Percentiles rank a stretch among this genome's conserved stretches.
Evolutionary conservation across 495 filamentous ascomycete species (phyloP).

Genomic region (Durotheca rogersii): DNA sequence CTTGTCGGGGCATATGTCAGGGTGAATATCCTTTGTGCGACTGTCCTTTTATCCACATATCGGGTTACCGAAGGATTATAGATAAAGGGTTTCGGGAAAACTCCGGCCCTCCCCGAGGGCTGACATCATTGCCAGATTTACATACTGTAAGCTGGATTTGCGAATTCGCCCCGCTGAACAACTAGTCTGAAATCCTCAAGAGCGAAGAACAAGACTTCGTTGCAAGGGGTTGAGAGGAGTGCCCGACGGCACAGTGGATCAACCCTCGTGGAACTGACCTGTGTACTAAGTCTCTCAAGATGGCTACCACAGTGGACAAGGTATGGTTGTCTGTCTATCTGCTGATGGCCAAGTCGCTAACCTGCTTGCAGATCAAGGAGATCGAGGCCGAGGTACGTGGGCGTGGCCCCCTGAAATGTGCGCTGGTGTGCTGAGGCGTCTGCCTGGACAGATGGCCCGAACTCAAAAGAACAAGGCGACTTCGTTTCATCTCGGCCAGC

Average conservation of each 20-base stretch:
- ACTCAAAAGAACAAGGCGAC: slow-evolving; percentile 99
- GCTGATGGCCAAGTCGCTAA: slow-evolving; percentile 13
- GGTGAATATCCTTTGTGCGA: background rate
- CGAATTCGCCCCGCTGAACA: slow-evolving; percentile 34
- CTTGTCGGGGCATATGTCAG: too few relatives aligned
- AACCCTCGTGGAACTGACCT: background rate
- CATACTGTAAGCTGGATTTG: slow-evolving; percentile 30
- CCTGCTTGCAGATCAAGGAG: slow-evolving; percentile 78
- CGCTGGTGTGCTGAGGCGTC: slow-evolving; percentile 22
- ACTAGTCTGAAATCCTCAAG: slow-evolving; percentile 9
- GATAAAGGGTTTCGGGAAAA: slow-evolving; percentile 17
- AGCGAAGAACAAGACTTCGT: slow-evolving; percentile 9
- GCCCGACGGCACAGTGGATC: background rate
- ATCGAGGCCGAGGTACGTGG: slow-evolving; percentile 82
- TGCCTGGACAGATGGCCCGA: slow-evolving; percentile 69
- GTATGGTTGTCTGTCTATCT: slow-evolving; percentile 46
- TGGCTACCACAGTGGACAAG: slow-evolving; percentile 97
- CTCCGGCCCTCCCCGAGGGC: slow-evolving; percentile 23
- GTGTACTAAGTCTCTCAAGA: slow-evolving; percentile 51
- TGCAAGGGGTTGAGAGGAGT: slow-evolving; percentile 3
- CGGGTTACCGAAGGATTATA: background rate
- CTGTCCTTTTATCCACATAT: slow-evolving; percentile 5
- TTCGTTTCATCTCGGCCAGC: slow-evolving; percentile 80
- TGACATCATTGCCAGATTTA: slow-evolving; percentile 34
- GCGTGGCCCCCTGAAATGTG: slow-evolving; percentile 7